Percentiles rank a stretch among this genome's conserved stretches.
phyloP scores from a whole-genome alignment of 495 filamentous ascomycete genomes.

The Chaetomium fimeti region DNA sequence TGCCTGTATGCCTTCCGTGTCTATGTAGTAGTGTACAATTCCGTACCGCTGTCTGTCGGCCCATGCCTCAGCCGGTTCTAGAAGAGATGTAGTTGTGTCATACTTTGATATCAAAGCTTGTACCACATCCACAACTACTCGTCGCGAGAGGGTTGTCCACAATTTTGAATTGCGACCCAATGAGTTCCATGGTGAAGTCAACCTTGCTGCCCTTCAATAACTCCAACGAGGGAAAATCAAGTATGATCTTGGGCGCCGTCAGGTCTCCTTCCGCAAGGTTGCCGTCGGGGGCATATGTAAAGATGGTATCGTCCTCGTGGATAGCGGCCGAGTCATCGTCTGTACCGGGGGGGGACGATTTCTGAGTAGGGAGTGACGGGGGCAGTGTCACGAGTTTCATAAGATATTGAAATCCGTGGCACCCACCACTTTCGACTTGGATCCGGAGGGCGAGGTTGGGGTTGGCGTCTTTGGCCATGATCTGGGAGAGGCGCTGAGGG shows the following conservation, averaged over 20 bases:
- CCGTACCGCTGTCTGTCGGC: background rate
- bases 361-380: constrained; percentile 34
- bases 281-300: constrained; percentile 34
- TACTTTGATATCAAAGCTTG: constrained; percentile 89
- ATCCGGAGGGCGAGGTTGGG: constrained; percentile 82
- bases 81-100: constrained; percentile 27
- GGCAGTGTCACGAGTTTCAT: constrained; percentile 75
- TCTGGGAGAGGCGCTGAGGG: constrained; percentile 63
- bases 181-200: constrained; percentile 94
- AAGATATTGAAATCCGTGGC: constrained; percentile 96
- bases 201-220: constrained; percentile 88
- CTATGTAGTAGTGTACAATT: background rate
- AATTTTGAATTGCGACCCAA: constrained; percentile 97
- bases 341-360: constrained; percentile 24
- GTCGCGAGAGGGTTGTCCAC: constrained; percentile 85
- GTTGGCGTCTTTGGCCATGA: constrained; percentile 71
- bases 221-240: constrained; percentile 85
- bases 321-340: constrained; percentile 32
- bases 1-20: background rate
- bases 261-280: constrained; percentile 18
- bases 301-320: constrained; percentile 74
- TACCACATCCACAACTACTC: constrained; percentile 96
- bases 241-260: constrained; percentile 70
- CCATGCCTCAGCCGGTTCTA: background rate
- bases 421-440: constrained; percentile 86